These are phyloP conservation scores for Tetraselmis striata DNA, from an alignment of 139 green algal genomes.

Conservation along the genomic window DNA sequence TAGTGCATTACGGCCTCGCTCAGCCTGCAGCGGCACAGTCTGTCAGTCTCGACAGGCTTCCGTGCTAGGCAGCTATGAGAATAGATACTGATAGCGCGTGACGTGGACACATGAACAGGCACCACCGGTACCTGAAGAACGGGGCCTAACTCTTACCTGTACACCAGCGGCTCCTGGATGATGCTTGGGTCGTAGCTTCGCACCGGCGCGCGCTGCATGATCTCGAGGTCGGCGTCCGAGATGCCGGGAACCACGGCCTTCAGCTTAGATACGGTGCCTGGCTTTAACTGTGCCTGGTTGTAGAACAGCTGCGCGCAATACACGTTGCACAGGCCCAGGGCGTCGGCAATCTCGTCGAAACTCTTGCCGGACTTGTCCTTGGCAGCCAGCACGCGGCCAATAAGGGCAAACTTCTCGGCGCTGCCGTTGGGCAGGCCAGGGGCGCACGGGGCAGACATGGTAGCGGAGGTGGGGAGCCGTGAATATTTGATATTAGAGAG, in stretches of 20 bases:
- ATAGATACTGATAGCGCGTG: too few species aligned
- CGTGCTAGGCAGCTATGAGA: too few species aligned
- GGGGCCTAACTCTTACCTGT: too few species aligned
- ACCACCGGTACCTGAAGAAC: too few species aligned
- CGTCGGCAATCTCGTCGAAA: constrained; percentile 47
- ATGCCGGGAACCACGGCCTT: constrained; percentile 30
- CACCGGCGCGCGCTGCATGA: constrained; percentile 37
- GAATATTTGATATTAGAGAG: too few species aligned
- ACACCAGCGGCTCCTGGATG: constrained; percentile 36
- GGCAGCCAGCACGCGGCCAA: constrained; percentile 33
- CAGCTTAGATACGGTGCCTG: constrained; percentile 18
- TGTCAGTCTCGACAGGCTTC: too few species aligned
- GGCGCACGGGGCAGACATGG: neutral
- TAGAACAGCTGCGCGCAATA: constrained; percentile 58
- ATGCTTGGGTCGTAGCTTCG: constrained; percentile 32
- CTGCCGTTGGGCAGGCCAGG: neutral
- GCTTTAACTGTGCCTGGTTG: constrained; percentile 52
- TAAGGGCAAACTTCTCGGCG: constrained; percentile 35
- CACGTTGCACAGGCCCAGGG: constrained; percentile 48
- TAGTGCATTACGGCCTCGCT: constrained; percentile 40
- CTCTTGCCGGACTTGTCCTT: constrained; percentile 48
- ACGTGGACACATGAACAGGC: too few species aligned
- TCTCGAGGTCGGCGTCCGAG: constrained; percentile 28
- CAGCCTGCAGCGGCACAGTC: too few species aligned
- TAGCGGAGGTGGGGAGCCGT: too few species aligned